Evolutionary conservation across 495 filamentous ascomycete species (phyloP), one percentile per base, ranked within the genome.

Genomic region (Lepidopterella palustris): DNA sequence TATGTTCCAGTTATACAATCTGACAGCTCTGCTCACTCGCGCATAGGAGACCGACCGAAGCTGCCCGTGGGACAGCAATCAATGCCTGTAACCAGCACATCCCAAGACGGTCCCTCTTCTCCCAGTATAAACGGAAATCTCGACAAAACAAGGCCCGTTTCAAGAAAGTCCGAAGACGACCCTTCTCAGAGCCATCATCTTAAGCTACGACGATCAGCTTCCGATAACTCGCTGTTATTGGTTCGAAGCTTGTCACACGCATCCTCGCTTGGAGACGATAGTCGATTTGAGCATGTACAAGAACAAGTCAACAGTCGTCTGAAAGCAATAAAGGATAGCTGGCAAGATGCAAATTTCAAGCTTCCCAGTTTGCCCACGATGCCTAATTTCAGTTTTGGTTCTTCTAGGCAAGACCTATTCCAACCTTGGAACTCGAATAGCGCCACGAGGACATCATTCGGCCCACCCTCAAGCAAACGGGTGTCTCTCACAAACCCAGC

Each of bases 281-380:
- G 83, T n/a, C 82, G 86, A 45, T 97, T 92, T 71, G 80, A 86
- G 52, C 78, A 92, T 73, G 82, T 95, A 5, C 82, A 85, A 47
- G 81, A 84, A 51, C 84, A 89, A 68, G 85, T 90, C 55, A 97
- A 97, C 64, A 89, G 87, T 57, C 81, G 92, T 27, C 75, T 93
- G 64, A 96, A 95, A 74, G 92, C 92, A 2, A 93, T 97, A 71
- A 87, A 84, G 66, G 92, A 97, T 68, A 95, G 84, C 70, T 82
- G 85, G 60, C 84, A 85, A 70, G 92, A 92, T 67, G 84, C 86
- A 10, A 89, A 80, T 58, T 88, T 90, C 70, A 85, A 83, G 54
- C 67, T 88, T 60, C 84, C 82, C 11, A 78, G 80, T 61, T 74
- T 92, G 56, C 82, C 68, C 10, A 61, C 65, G 0, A 57, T 74